These are phyloP conservation scores for Hemileccinum impolitum DNA, from an alignment of 768 basidiomycete species.

Conservation along the genomic window DNA sequence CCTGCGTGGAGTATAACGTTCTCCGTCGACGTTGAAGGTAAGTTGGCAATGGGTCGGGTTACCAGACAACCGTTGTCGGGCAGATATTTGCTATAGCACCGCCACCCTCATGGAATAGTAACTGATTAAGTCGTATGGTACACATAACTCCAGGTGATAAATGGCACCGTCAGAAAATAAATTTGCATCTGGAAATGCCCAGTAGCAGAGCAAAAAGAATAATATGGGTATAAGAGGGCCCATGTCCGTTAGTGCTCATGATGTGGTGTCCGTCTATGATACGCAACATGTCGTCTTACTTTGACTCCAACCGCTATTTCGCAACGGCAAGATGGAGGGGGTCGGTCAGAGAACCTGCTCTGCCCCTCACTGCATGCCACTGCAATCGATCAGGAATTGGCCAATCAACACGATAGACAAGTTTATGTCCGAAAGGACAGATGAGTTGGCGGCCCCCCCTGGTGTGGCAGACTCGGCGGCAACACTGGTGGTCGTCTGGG, in stretches of 20 bases:
- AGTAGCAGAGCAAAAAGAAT: slow-evolving; percentile 12
- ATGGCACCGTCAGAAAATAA: slow-evolving; percentile 8
- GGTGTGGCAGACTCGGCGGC: slow-evolving; percentile 12
- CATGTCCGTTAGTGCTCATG: slow-evolving; percentile 18
- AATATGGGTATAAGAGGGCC: slow-evolving; percentile 25
- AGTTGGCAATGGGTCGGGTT: slow-evolving; percentile 8
- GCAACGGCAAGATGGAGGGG: not conserved
- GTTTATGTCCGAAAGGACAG: slow-evolving; percentile 15
- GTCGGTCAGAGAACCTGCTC: slow-evolving; percentile 8
- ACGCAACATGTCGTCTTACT: slow-evolving; percentile 15
- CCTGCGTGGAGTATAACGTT: slow-evolving; percentile 3
- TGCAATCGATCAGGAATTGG: slow-evolving; percentile 15
- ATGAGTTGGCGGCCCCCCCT: slow-evolving; percentile 1
- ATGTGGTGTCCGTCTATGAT: slow-evolving; percentile 18
- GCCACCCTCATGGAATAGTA: slow-evolving; percentile 3
- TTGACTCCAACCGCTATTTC: slow-evolving; percentile 6
- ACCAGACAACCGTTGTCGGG: slow-evolving; percentile 14
- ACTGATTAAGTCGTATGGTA: slow-evolving; percentile 9
- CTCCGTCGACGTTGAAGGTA: not conserved
- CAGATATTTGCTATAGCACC: slow-evolving; percentile 1
- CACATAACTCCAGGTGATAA: slow-evolving; percentile 12
- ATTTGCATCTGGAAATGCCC: not conserved
- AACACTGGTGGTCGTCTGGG: slow-evolving; percentile 16
- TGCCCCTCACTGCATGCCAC: slow-evolving; percentile 3
- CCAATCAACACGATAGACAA: slow-evolving; percentile 18